Evolutionary conservation across 179 eudicot species (phyloP).

Genomic region (Beta macrorhiza): DNA sequence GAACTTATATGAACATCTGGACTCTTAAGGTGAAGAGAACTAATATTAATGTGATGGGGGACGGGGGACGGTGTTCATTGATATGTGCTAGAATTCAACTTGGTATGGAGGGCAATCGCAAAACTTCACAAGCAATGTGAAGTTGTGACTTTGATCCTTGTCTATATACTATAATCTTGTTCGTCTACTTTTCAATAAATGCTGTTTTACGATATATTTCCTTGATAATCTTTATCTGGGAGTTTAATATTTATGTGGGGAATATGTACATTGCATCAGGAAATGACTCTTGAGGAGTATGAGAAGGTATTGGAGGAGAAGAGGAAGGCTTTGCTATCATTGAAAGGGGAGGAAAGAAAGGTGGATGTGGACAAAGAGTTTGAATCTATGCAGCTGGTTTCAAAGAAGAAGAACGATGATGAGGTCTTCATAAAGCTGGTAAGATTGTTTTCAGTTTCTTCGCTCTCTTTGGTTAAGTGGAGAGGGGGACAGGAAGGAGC

Average conservation of each 20-base stretch:
- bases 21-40: no score
- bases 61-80: not conserved
- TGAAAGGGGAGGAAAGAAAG: conserved; percentile 76
- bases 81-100: no score
- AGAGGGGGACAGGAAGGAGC: not conserved
- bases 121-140: no score
- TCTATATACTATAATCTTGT: not conserved
- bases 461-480: not conserved
- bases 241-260: not conserved
- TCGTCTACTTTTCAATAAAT: not conserved
- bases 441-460: not conserved
- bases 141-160: no score
- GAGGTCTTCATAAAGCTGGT: conserved; percentile 78
- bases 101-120: no score
- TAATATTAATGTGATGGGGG: not conserved
- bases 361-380: conserved; percentile 64
- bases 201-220: not conserved
- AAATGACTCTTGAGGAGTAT: conserved; percentile 92
- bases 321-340: conserved; percentile 65
- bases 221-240: not conserved
- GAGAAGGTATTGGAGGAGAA: conserved; percentile 84
- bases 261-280: conserved; percentile 34
- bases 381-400: conserved; percentile 66
- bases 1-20: no score
- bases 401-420: conserved; percentile 70